phyloP scores from a whole-genome alignment of 495 filamentous ascomycete species.

The Penicillium argentinense region DNA sequence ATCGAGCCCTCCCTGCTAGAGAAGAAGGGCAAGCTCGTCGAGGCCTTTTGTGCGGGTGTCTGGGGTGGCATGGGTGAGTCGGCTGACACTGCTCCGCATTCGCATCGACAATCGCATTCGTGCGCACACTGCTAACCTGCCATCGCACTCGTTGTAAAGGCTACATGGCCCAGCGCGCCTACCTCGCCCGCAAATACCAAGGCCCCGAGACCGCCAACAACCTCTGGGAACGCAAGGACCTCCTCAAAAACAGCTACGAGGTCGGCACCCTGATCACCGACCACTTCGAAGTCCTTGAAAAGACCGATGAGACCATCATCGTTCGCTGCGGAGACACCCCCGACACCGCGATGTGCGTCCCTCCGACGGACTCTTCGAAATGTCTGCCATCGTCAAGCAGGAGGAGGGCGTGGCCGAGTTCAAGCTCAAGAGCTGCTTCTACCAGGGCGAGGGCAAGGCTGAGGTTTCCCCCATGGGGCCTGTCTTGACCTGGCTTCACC shows the following conservation, averaged over 20 bases:
- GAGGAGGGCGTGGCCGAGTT: conserved; percentile 62
- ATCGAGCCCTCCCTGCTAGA: conserved; percentile 65
- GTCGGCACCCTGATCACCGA: conserved; percentile 67
- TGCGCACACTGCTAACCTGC: not conserved
- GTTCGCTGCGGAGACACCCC: conserved; percentile 67
- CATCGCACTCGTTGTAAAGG: conserved; percentile 36
- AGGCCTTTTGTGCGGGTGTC: conserved; percentile 64
- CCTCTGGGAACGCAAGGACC: conserved; percentile 60
- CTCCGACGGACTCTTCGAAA: conserved; percentile 70
- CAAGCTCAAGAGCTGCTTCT: conserved; percentile 66
- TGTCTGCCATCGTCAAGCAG: conserved; percentile 60
- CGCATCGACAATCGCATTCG: too few relatives aligned
- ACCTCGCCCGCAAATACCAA: conserved; percentile 62
- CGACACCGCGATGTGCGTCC: conserved; percentile 53
- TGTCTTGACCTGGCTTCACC: conserved; percentile 57
- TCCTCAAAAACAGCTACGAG: conserved; percentile 55
- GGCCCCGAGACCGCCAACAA: conserved; percentile 58
- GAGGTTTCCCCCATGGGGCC: conserved; percentile 51
- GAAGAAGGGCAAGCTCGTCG: conserved; percentile 56
- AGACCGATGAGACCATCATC: conserved; percentile 57
- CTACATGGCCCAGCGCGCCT: conserved; percentile 61
- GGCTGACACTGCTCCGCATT: not conserved
- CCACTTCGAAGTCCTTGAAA: conserved; percentile 74
- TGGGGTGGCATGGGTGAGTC: conserved; percentile 64
- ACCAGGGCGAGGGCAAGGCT: conserved; percentile 52